phyloP scores from a whole-genome alignment of 225 moss, liverwort and hornwort species.

The Straminergon stramineum region DNA sequence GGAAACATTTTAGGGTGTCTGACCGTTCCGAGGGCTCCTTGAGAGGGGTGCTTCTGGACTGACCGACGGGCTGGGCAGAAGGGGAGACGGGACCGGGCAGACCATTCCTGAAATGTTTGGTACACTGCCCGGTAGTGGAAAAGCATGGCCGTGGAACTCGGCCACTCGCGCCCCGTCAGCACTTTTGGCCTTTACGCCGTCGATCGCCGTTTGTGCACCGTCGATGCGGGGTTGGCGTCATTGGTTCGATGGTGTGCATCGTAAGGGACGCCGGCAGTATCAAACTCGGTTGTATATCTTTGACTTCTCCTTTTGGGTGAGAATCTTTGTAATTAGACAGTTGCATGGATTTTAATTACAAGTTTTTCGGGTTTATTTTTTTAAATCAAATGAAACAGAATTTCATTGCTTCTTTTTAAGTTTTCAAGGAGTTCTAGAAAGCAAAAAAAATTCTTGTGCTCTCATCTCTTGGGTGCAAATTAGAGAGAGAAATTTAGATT shows the following conservation, averaged over 20 bases:
- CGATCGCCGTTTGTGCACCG: not conserved
- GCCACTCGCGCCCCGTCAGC: not conserved
- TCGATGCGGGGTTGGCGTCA: not conserved
- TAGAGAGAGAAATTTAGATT: no score
- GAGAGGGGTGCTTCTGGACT: not conserved
- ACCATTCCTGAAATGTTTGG: not conserved
- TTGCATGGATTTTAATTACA: not conserved
- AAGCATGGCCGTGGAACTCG: not conserved
- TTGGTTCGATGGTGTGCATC: not conserved
- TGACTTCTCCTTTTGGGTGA: not conserved
- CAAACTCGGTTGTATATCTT: no score
- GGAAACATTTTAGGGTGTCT: not conserved
- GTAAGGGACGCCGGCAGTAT: not conserved
- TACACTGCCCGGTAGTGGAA: not conserved
- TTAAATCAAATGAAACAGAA: no score
- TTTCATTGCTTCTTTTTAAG: no score
- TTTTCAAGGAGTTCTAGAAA: not conserved
- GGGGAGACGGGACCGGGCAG: not conserved
- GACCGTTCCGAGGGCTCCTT: not conserved
- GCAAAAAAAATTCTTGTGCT: rapidly evolving
- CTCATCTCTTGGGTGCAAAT: not conserved
- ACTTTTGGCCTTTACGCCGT: not conserved
- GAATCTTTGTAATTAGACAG: not conserved
- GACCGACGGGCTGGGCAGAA: not conserved
- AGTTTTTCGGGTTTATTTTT: not conserved